These are phyloP conservation scores for Leccinum longicurvipes DNA, from an alignment of 768 basidiomycete species.

Conservation along the genomic window DNA sequence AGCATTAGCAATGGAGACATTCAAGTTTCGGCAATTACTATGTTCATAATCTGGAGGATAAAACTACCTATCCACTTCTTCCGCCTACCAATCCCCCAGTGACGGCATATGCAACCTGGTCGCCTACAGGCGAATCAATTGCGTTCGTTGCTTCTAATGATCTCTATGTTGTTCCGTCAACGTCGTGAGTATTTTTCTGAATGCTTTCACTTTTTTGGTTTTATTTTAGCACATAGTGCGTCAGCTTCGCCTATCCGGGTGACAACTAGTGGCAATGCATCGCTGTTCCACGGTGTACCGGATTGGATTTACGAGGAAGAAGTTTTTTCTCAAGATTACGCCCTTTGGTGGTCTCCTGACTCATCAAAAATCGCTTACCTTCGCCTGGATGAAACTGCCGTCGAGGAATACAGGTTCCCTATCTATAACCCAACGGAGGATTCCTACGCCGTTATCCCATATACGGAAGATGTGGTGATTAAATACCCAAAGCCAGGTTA, in stretches of 20 bases:
- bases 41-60: conserved; percentile 73
- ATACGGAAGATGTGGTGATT: conserved; percentile 61
- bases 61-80: conserved; percentile 66
- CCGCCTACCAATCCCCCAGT: conserved; percentile 65
- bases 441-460: conserved; percentile 69
- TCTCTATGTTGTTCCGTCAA: conserved; percentile 75
- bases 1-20: conserved; percentile 86
- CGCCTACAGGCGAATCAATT: conserved; percentile 76
- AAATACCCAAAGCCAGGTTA: conserved; percentile 90
- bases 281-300: conserved; percentile 90
- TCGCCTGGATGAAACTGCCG: conserved; percentile 81
- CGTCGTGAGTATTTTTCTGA: conserved; percentile 44
- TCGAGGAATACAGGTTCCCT: conserved; percentile 84
- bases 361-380: conserved; percentile 70
- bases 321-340: conserved; percentile 66
- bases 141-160: conserved; percentile 88
- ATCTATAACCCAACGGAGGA: conserved; percentile 86
- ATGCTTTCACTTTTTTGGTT: not conserved
- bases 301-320: conserved; percentile 99
- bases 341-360: conserved; percentile 89
- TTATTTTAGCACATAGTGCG: conserved; percentile 26
- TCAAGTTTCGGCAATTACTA: conserved; percentile 92
- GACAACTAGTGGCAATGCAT: conserved; percentile 76
- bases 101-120: conserved; percentile 83
- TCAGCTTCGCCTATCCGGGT: conserved; percentile 60